phyloP scores from a whole-genome alignment of 768 basidiomycete species.

The Guyanaporus albipodus region DNA sequence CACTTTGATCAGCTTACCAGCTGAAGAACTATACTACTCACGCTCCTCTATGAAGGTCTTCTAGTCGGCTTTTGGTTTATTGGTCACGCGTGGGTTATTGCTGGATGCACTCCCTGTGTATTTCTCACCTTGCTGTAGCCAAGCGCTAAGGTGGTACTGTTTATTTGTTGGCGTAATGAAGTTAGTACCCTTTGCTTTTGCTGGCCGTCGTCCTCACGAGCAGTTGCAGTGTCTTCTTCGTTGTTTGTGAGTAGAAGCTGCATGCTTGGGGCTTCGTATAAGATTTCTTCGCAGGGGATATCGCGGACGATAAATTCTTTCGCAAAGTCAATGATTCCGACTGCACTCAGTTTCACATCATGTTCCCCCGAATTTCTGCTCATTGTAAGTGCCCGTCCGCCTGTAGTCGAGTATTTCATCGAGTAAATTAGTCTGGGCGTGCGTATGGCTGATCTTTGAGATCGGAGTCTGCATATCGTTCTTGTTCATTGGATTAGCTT shows the following conservation, averaged over 20 bases:
- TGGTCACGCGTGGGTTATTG: conserved; percentile 70
- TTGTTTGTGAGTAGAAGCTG: conserved; percentile 60
- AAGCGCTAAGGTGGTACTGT: conserved; percentile 81
- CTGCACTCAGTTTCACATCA: conserved; percentile 79
- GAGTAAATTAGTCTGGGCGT: conserved; percentile 66
- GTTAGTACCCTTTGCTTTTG: conserved; percentile 39
- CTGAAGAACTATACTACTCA: conserved; percentile 78
- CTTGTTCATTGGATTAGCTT: conserved; percentile 72
- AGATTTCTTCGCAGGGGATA: conserved; percentile 62
- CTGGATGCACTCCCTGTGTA: not conserved
- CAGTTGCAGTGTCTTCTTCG: conserved; percentile 66
- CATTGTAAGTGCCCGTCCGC: conserved; percentile 45
- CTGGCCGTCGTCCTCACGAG: conserved; percentile 5
- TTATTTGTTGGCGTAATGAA: conserved; percentile 84
- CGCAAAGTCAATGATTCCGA: conserved; percentile 93
- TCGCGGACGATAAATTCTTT: conserved; percentile 91
- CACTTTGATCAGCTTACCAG: conserved; percentile 9
- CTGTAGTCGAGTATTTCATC: not conserved
- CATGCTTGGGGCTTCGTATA: not conserved
- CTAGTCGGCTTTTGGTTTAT: conserved; percentile 95
- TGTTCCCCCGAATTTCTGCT: conserved; percentile 68
- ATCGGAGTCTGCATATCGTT: conserved; percentile 71
- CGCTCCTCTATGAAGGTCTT: conserved; percentile 76
- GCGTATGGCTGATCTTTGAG: conserved; percentile 81
- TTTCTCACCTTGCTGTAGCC: conserved; percentile 38